phyloP scores from a whole-genome alignment of 768 basidiomycete genomes.

The Udeniomyces megalosporus region DNA sequence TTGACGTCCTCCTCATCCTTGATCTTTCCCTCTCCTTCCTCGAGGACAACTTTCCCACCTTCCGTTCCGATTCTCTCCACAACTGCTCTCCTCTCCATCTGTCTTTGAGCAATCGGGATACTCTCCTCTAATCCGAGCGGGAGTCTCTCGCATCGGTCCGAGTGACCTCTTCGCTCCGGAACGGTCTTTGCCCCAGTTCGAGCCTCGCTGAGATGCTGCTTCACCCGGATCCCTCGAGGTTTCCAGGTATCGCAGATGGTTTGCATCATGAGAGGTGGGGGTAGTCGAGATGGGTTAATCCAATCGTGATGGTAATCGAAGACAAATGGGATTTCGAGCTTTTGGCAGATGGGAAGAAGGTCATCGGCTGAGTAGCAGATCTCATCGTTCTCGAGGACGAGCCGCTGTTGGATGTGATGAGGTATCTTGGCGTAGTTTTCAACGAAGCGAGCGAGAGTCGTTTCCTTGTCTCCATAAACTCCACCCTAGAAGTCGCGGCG shows the following conservation, averaged over 20 bases:
- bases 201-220: conserved; percentile 85
- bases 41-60: not conserved
- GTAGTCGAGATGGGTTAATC: conserved; percentile 36
- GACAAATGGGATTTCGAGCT: conserved; percentile 57
- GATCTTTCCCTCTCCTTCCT: not conserved
- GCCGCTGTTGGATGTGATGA: conserved; percentile 47
- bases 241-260: conserved; percentile 43
- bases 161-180: conserved; percentile 76
- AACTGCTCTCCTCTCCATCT: not conserved
- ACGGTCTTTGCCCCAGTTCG: conserved; percentile 63
- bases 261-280: conserved; percentile 52
- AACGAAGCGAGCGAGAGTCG: conserved; percentile 56
- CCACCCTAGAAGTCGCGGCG: conserved; percentile 46
- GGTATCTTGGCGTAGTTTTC: conserved; percentile 45
- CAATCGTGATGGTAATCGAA: conserved; percentile 52
- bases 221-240: conserved; percentile 59
- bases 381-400: conserved; percentile 83
- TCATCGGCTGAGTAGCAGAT: conserved; percentile 84
- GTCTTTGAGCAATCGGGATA: not conserved
- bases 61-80: not conserved
- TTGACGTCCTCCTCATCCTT: not conserved
- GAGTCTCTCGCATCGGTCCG: conserved; percentile 40
- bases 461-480: conserved; percentile 61
- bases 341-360: conserved; percentile 68
- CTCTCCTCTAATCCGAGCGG: conserved; percentile 9